Base-by-base conservation (phyloP, 805 yeast genomes). In the Komagataella mondaviorum region DNA sequence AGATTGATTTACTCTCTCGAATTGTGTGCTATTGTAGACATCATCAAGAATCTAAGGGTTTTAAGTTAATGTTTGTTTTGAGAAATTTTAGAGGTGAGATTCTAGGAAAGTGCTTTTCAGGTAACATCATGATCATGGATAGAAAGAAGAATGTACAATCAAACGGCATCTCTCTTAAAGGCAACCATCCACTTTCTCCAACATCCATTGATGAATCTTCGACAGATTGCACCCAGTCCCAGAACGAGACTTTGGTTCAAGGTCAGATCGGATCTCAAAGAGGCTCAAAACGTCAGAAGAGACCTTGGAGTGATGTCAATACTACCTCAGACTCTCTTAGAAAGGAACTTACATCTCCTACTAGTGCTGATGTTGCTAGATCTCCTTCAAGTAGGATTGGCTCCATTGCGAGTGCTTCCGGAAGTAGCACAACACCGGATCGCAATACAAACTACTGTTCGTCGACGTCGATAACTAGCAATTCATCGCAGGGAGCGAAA, bases 11-110 rank as follows among this genome's bases (percentile, higher is more conserved):
- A 39, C 66, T 76, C 44, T 78, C 96, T 22, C 78, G 99, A 66
- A 80, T 93, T 46, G 91, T 91, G 7, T 91, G 99, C 66, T 91
- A 93, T 64, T 93, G 98, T 68, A 80, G 98, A 56, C 99, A 93
- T 66, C 99, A 93, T 66, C 80, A 81, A 56, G 96, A 90, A 55
- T 71, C 82, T n/a, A 76, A 76, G 45, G 99, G 99, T 1, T 91
- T 90, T 70, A 80, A 79, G 60, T 69, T 86, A 45, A 67, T 87
- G 48, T 79, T 87, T 55, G 78, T 85, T 3, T 61, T 91, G 49
- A 82, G 79, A 55, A 81, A 90, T 63, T 62, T 71, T 52, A 61
- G 71, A 6, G 85, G 83, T 20, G 71, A 73, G 22, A 73, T 88
- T 4, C 73, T 91, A 16, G 96, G 90, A 6, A 82, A 82, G 58